phyloP scores from a whole-genome alignment of 176 grass and related monocot genomes.

The Avena eriantha region DNA sequence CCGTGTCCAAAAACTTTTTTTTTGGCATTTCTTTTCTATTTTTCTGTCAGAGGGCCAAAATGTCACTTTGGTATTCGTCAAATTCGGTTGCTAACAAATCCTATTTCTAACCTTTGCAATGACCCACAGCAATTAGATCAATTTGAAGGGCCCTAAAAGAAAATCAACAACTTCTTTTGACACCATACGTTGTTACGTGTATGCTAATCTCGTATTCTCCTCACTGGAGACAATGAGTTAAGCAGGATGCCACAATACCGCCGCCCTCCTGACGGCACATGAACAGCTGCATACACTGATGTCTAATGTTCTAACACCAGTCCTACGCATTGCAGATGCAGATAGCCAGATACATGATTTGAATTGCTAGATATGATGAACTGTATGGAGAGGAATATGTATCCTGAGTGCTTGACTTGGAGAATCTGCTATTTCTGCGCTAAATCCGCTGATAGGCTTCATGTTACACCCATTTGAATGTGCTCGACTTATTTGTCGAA shows the following conservation, averaged over 20 bases:
- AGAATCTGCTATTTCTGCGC: not conserved
- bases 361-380: not conserved
- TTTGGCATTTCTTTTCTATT: not conserved
- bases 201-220: not conserved
- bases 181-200: not conserved
- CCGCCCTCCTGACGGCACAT: not conserved
- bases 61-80: not conserved
- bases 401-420: not conserved
- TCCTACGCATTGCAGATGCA: not conserved
- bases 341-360: not conserved
- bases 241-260: not conserved
- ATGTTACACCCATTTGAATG: not conserved
- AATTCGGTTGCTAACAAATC: not conserved
- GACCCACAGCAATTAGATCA: not conserved
- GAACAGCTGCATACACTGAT: not conserved
- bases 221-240: slow-evolving; percentile 2
- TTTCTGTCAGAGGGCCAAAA: not conserved
- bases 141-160: not conserved
- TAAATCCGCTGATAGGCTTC: not conserved
- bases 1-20: not conserved
- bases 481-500: not conserved
- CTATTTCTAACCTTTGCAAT: not conserved
- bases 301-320: not conserved
- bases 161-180: not conserved
- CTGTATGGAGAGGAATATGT: not conserved